Percentiles rank a stretch among this genome's conserved stretches.
Conservation (phyloP, 2,329 filamentous ascomycete species). For the Venturia oleaginea region DNA sequence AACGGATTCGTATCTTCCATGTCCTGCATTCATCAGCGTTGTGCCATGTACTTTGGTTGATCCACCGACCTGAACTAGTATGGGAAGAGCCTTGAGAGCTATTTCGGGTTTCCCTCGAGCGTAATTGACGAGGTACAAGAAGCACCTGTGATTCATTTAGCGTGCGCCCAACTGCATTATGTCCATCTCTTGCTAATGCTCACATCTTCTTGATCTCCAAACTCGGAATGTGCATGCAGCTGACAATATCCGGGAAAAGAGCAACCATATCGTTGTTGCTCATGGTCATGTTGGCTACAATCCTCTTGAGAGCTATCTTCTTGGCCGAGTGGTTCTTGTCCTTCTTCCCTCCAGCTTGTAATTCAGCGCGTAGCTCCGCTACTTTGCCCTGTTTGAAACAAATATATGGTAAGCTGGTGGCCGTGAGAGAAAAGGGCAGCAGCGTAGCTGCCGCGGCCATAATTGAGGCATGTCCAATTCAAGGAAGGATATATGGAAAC, state of each 20-base stretch:
- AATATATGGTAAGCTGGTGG: slow-evolving; percentile 37
- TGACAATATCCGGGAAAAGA: slow-evolving; percentile 88
- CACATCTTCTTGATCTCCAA: slow-evolving; percentile 99
- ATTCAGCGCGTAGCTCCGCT: slow-evolving; percentile 87
- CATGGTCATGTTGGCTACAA: slow-evolving; percentile 99
- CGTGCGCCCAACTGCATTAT: background rate
- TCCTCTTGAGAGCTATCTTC: slow-evolving; percentile 98
- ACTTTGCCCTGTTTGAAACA: slow-evolving; percentile 79
- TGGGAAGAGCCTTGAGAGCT: slow-evolving; percentile 84
- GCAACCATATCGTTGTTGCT: slow-evolving; percentile 99
- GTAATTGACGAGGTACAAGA: slow-evolving; percentile 95
- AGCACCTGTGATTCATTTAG: slow-evolving; percentile 60
- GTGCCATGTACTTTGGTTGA: background rate
- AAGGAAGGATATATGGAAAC: background rate
- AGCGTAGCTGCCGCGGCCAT: slow-evolving; percentile 11
- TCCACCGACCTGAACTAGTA: slow-evolving; percentile 62
- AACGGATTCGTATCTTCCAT: slow-evolving; percentile 90
- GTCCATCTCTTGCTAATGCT: slow-evolving; percentile 21
- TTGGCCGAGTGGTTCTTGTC: slow-evolving; percentile 93
- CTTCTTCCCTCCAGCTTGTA: slow-evolving; percentile 91
- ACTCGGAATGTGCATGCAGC: slow-evolving; percentile 88
- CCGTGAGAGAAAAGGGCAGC: slow-evolving; percentile 32
- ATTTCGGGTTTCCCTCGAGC: slow-evolving; percentile 89
- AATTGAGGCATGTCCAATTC: background rate
- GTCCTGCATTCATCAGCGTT: slow-evolving; percentile 43